These are phyloP conservation scores for Globisporangium cylindrosporum DNA, from an alignment of 352 stramenopile genomes.

Conservation along the genomic window DNA sequence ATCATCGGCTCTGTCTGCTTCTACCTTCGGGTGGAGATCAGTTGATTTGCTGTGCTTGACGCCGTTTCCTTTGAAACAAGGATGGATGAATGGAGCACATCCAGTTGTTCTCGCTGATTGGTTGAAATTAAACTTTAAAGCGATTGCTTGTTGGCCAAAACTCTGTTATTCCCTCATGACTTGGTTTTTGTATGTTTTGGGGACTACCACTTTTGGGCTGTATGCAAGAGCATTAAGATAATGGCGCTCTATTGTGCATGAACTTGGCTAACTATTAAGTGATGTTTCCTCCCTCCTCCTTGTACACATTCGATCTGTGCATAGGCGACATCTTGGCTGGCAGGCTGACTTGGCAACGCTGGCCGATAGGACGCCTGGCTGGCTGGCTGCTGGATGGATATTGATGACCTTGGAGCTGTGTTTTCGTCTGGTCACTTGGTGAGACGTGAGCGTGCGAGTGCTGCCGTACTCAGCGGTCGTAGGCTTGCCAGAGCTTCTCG, in stretches of 20 bases:
- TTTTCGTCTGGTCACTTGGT: neutral
- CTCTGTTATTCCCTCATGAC: neutral
- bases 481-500: conserved; percentile 56
- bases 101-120: conserved; percentile 12
- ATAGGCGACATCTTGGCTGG: neutral
- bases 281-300: neutral
- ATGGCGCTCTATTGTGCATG: neutral
- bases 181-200: neutral
- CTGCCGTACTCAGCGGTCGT: conserved; percentile 29
- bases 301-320: conserved; percentile 6
- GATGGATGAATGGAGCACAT: conserved; percentile 9
- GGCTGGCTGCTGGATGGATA: neutral
- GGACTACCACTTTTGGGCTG: neutral
- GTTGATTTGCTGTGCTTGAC: neutral
- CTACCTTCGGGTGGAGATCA: neutral
- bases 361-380: neutral
- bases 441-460: neutral
- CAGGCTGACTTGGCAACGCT: neutral
- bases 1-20: conserved; percentile 7
- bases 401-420: neutral
- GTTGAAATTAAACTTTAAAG: conserved; percentile 25
- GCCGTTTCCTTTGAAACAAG: neutral
- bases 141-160: conserved; percentile 24
- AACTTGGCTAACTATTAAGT: neutral
- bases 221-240: neutral